Conservation (phyloP, 768 basidiomycete genomes). For the Amanita brunnescens region DNA sequence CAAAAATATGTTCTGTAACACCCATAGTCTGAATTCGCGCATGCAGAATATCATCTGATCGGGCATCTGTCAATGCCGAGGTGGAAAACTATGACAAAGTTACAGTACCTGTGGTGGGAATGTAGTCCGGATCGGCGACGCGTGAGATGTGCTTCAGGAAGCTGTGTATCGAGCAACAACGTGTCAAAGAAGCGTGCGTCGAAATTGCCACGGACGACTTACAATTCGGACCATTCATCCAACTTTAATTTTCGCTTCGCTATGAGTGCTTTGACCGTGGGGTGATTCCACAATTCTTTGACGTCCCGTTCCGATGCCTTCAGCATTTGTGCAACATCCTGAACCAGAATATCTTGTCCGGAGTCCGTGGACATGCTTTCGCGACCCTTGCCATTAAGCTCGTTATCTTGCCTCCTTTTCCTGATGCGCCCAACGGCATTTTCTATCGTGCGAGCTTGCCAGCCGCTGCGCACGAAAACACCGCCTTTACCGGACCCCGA, state of each 20-base stretch:
- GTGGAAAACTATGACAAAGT: constrained; percentile 2
- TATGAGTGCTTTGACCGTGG: constrained; percentile 61
- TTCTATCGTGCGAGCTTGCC: constrained; percentile 65
- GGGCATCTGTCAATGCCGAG: constrained; percentile 23
- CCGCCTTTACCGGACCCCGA: constrained; percentile 71
- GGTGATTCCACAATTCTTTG: constrained; percentile 63
- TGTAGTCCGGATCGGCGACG: constrained; percentile 57
- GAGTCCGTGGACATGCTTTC: constrained; percentile 21
- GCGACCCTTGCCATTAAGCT: constrained; percentile 23
- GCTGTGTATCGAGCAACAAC: constrained; percentile 27
- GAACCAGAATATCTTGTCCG: constrained; percentile 46
- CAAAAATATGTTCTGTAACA: constrained; percentile 76
- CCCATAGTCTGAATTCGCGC: constrained; percentile 91
- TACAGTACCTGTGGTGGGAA: constrained; percentile 62
- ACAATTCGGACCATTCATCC: constrained; percentile 90
- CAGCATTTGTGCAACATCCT: constrained; percentile 54
- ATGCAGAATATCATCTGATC: constrained; percentile 73
- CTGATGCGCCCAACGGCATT: constrained; percentile 37
- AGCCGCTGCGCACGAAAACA: constrained; percentile 72
- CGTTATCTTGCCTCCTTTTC: constrained; percentile 21
- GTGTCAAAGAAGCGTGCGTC: constrained; percentile 7
- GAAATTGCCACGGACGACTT: constrained; percentile 22
- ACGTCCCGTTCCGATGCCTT: constrained; percentile 55
- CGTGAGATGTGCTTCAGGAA: constrained; percentile 70
- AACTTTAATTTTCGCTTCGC: constrained; percentile 61